phyloP scores from a whole-genome alignment of 371 early-diverging fungal species.

The Mortierella sp. region DNA sequence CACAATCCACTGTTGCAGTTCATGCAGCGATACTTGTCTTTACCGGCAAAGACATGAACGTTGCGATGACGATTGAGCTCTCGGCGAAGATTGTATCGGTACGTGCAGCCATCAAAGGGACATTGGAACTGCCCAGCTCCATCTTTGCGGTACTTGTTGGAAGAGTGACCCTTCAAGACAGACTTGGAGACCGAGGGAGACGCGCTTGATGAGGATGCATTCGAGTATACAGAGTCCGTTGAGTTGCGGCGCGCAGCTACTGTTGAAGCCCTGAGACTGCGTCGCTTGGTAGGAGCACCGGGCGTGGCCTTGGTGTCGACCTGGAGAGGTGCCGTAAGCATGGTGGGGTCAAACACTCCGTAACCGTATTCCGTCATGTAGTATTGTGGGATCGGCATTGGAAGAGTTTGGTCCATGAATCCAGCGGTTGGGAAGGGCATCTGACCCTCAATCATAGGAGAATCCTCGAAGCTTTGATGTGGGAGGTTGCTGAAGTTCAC shows the following conservation, averaged over 20 bases:
- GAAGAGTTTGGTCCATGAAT: background rate
- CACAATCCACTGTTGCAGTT: slow-evolving; percentile 43
- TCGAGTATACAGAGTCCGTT: slow-evolving; percentile 7
- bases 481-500: slow-evolving; percentile 1
- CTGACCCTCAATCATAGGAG: background rate
- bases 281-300: background rate
- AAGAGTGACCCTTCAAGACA: background rate
- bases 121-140: slow-evolving; percentile 29
- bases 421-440: background rate
- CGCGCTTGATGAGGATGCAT: slow-evolving; percentile 4
- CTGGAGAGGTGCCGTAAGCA: background rate
- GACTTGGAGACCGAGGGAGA: background rate
- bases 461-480: background rate
- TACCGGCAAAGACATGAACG: slow-evolving; percentile 37
- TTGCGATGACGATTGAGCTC: slow-evolving; percentile 46
- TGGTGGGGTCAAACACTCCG: background rate
- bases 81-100: slow-evolving; percentile 41
- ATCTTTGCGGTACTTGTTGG: slow-evolving; percentile 33
- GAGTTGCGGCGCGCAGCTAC: slow-evolving; percentile 9
- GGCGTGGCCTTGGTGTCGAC: background rate
- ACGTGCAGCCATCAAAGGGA: slow-evolving; percentile 26
- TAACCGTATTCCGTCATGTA: background rate
- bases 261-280: too few species aligned
- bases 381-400: background rate
- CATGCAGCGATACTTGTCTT: slow-evolving; percentile 42